Base-by-base conservation (phyloP, 2,329 filamentous ascomycete species). In the Alternaria sp. region DNA sequence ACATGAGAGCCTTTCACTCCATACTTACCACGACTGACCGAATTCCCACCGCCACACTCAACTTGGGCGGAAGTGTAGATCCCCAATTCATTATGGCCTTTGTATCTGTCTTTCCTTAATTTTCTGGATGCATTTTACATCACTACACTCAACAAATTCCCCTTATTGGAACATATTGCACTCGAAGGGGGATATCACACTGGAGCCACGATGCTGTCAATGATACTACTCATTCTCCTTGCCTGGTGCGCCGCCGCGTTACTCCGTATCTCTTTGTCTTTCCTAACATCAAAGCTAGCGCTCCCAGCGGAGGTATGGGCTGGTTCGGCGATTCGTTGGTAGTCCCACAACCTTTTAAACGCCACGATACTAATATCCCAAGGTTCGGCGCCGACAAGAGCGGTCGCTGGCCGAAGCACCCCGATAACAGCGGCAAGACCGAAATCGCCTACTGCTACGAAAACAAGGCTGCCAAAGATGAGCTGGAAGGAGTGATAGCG, bases 371-470 rank as follows among this genome's bases (percentile, higher is more conserved):
- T 26, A 28, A 49, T 5, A 49, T 3, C 45, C 23, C 20, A 7
- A 58, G 55, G 44, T 58, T 58, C 6, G 55, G 55, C n/a, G 46
- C 28, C 14, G 44, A 58, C 18, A 49, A 58, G 43, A 47, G 43
- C 18, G 55, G 55, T 37, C 55, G 45, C 25, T 49, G 44, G 55
- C 55, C 55, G 4, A 58, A 37, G 18, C 15, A 49, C 23, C 45
- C 45, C 8, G 47, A 41, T 8, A 18, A 30, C 55, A 18, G 21
- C 6, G 55, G 55, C 26, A 47, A 47, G 25, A 33, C 18, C 6
- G 43, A 30, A 9, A 37, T 58, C 12, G 23, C 43, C 3, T 58
- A 58, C 44, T 58, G 55, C 43, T 58, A 47, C 26, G 18, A 33
- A 33, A 37, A 58, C 55, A 18, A 58, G 28, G 20, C 15, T 11